Evolutionary conservation across 208 protist species (phyloP).

Genomic region (Leishmania gerbilli): DNA sequence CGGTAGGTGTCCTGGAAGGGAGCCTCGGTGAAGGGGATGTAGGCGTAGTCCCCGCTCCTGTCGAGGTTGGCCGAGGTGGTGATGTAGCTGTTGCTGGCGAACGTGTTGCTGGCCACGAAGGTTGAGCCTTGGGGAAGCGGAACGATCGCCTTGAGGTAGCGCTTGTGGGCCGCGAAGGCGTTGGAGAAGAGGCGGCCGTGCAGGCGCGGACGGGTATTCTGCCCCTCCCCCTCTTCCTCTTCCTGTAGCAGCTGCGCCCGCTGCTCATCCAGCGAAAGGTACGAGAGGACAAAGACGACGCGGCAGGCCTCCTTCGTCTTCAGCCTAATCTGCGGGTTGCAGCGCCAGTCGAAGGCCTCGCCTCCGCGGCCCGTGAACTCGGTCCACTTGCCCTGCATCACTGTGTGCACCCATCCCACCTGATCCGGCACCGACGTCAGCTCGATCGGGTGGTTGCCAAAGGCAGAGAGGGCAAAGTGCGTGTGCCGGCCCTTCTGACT

Average conservation of each 20-base stretch:
- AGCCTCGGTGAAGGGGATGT: conserved; percentile 87
- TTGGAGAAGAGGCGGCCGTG: conserved; percentile 89
- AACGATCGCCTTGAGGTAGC: conserved; percentile 86
- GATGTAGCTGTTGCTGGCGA: conserved; percentile 89
- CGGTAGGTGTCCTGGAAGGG: conserved; percentile 80
- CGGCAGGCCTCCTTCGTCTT: conserved; percentile 67
- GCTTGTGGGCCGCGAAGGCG: conserved; percentile 69
- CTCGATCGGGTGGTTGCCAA: conserved; percentile 80
- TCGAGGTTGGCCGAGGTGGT: conserved; percentile 73
- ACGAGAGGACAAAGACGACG: conserved; percentile 87
- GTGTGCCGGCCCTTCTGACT: conserved; percentile 83
- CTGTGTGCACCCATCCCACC: conserved; percentile 85
- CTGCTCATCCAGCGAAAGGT: conserved; percentile 76
- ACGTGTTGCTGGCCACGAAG: conserved; percentile 88
- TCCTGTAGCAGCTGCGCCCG: conserved; percentile 33
- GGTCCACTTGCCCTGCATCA: conserved; percentile 81
- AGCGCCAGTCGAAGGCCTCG: conserved; percentile 89
- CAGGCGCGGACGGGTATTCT: conserved; percentile 75
- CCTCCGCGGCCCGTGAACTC: conserved; percentile 84
- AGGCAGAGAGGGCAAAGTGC: conserved; percentile 85
- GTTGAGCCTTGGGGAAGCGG: conserved; percentile 86
- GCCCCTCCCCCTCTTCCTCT: conserved; percentile 75
- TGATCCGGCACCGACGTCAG: conserved; percentile 84
- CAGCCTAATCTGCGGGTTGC: conserved; percentile 83
- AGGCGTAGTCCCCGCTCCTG: conserved; percentile 73